These are phyloP conservation scores for Chiua virens DNA, from an alignment of 768 basidiomycete species.

Conservation along the genomic window DNA sequence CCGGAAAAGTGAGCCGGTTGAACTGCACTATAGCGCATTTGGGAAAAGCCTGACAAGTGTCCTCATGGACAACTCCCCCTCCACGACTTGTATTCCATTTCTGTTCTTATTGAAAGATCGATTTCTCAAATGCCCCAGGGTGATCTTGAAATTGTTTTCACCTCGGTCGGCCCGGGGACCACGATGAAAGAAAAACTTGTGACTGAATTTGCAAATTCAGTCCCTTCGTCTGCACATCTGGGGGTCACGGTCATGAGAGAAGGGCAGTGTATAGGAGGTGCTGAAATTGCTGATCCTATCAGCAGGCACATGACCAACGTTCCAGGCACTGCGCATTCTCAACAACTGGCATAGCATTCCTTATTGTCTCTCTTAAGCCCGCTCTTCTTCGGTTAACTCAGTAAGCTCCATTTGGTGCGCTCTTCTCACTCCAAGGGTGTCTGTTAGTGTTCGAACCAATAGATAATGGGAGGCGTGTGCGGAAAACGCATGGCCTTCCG, in stretches of 20 bases:
- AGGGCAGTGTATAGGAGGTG: not conserved
- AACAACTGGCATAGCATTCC: constrained; percentile 38
- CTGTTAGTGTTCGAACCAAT: constrained; percentile 46
- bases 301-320: constrained; percentile 1
- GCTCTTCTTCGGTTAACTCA: constrained; percentile 12
- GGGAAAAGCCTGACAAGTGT: not conserved
- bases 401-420: constrained; percentile 18
- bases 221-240: not conserved
- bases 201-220: not conserved
- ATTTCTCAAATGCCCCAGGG: not conserved
- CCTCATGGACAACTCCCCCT: not conserved
- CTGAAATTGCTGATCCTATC: not conserved
- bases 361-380: constrained; percentile 52
- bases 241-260: not conserved
- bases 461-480: constrained; percentile 71
- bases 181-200: not conserved
- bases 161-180: constrained; percentile 2
- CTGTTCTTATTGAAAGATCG: not conserved
- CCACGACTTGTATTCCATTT: not conserved
- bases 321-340: not conserved
- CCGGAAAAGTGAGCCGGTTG: not conserved
- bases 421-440: constrained; percentile 13
- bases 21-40: not conserved
- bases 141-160: not conserved
- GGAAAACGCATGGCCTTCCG: constrained; percentile 36